Evolutionary conservation across 192 early-diverging fungal genomes (phyloP), one percentile per base, ranked within the genome.

Genomic region (Powellomyces hirtus): DNA sequence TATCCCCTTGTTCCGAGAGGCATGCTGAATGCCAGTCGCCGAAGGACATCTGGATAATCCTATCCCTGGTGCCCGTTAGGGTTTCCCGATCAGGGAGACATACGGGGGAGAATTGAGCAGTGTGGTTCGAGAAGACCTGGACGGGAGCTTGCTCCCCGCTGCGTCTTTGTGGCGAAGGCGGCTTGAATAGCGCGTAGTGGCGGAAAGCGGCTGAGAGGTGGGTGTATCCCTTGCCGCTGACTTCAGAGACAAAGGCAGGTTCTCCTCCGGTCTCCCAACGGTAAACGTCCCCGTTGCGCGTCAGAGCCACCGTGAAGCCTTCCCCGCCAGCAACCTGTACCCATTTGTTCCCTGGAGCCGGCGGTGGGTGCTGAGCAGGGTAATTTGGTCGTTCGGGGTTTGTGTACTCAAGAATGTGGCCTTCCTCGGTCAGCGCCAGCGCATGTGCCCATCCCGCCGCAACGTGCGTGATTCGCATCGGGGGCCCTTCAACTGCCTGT

Each of bases 1-100:
- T 6, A 37, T 36, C 36, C 20, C 59, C 59, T 14, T 60, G 31
- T 38, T 60, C n/a, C 3, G 59, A 38, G 14, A 60, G 59, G 11
- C 18, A n/a, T 34, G 59, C 59, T n/a, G 59, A 22, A 20, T 60
- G 59, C 59, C 59, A 60, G 35, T 60, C 59, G 31, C 59, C 59
- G 20, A 60, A 60, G 31, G n/a, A 33, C 38, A 40, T 60, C 59
- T 60, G 36, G 11, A 60, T 38, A 27, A 60, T 60, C n/a, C 7
- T 34, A 40, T 60, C 59, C 20, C 29, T 29, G 2, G 27, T 56
- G 59, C 22, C 29, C 22, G 53, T 16, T 18, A 33, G 22, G 22
- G 22, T 33, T 5, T 26, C 4, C n/a, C n/a, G n/a, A 18, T 42
- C 40, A 18, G 40, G 40, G 40, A 42, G 40, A 8, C 10, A 42